Conservation (phyloP, 2,329 filamentous ascomycete species). For the Fusarium sp. region DNA sequence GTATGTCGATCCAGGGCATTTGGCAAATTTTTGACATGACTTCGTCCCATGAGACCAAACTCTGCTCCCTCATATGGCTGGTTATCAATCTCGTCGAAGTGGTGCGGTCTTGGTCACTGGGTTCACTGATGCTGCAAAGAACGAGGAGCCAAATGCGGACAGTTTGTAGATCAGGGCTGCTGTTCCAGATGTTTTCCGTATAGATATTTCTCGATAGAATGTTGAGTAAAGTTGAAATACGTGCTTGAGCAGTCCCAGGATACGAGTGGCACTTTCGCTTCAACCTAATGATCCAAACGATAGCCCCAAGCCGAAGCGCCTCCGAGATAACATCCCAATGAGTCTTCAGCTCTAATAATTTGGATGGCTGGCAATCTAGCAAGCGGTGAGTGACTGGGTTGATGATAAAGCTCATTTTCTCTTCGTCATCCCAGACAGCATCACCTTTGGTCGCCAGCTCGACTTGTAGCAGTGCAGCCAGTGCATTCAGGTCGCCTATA, state of each 20-base stretch:
- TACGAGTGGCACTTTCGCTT: constrained; percentile 15
- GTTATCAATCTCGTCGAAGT: neutral
- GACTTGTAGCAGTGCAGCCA: neutral
- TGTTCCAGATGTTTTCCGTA: neutral
- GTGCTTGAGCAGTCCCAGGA: constrained; percentile 6
- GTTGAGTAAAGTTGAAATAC: neutral
- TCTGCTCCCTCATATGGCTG: neutral
- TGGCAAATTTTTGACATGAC: neutral
- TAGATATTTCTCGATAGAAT: neutral
- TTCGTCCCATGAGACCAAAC: neutral
- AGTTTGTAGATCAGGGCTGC: neutral
- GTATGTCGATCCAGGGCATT: constrained; percentile 11
- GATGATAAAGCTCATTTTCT: neutral
- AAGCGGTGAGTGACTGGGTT: neutral
- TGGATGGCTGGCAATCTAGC: neutral
- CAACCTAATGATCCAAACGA: constrained; percentile 10
- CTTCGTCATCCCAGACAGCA: constrained; percentile 5
- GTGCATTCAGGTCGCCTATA: constrained; percentile 2
- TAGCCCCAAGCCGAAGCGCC: constrained; percentile 9
- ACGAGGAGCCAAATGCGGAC: constrained; percentile 10
- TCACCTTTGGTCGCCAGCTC: neutral
- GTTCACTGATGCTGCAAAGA: constrained; percentile 4
- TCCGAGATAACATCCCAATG: neutral
- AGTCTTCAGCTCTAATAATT: neutral
- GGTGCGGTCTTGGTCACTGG: neutral